Evolutionary conservation across 768 basidiomycete species (phyloP).

Genomic region (Tephrocybe sp.): DNA sequence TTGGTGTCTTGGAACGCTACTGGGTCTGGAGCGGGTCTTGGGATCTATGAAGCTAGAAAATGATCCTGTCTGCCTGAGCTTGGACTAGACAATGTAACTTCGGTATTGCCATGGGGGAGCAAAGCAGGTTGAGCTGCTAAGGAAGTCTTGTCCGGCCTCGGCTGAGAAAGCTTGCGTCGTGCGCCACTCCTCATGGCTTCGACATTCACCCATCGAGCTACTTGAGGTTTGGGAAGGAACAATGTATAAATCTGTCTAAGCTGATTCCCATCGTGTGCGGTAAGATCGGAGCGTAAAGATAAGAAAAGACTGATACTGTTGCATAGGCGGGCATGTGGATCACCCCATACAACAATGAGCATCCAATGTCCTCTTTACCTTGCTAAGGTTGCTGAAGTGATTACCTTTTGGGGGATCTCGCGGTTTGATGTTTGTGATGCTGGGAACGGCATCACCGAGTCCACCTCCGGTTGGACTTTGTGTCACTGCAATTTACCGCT

Average conservation of each 20-base stretch:
- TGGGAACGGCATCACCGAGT: conserved; percentile 16
- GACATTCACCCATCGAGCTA: background rate
- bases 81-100: background rate
- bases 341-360: background rate
- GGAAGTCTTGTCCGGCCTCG: background rate
- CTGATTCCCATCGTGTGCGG: background rate
- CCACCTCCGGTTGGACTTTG: background rate
- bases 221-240: background rate
- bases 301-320: conserved; percentile 1
- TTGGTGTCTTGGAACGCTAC: conserved; percentile 38
- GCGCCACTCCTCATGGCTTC: conserved; percentile 16
- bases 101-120: background rate
- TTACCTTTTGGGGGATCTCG: background rate
- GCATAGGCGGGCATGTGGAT: background rate
- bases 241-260: background rate
- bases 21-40: conserved; percentile 26
- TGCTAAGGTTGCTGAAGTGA: background rate
- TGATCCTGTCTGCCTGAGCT: background rate
- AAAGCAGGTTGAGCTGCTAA: background rate
- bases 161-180: background rate
- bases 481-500: conserved; percentile 1
- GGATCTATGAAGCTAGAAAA: conserved; percentile 9
- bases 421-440: conserved; percentile 9
- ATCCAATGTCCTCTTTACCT: background rate
- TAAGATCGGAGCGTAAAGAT: conserved; percentile 5